Conservation (phyloP, 495 filamentous ascomycete genomes). For the Choiromyces venosus region DNA sequence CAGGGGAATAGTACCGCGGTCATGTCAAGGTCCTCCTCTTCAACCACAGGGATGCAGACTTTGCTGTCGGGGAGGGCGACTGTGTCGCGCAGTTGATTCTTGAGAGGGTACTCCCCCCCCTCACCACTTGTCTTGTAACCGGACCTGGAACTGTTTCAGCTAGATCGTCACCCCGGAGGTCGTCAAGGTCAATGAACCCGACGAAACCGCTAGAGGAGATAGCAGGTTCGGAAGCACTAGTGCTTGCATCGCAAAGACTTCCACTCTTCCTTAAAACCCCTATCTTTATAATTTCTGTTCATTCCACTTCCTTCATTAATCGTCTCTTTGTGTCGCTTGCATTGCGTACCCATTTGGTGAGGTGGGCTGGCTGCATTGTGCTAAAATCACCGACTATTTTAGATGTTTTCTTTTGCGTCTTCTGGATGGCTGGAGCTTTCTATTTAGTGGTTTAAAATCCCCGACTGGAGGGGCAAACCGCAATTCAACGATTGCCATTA, state of each 20-base stretch:
- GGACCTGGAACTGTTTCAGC: conserved; percentile 14
- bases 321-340: background rate
- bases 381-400: background rate
- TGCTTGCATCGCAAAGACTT: conserved; percentile 4
- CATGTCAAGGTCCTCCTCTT: conserved; percentile 90
- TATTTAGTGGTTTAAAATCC: too few species aligned
- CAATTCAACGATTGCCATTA: too few species aligned
- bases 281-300: background rate
- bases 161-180: conserved; percentile 88
- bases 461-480: too few species aligned
- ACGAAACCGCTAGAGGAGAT: conserved; percentile 81
- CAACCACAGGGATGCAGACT: conserved; percentile 81
- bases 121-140: background rate
- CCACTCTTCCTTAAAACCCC: background rate
- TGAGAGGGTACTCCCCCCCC: conserved; percentile 62
- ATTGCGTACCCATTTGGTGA: background rate
- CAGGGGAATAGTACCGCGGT: conserved; percentile 60
- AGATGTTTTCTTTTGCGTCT: background rate
- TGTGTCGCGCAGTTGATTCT: conserved; percentile 88
- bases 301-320: background rate
- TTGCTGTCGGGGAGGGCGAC: conserved; percentile 75
- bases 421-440: background rate
- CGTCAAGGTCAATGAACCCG: conserved; percentile 74
- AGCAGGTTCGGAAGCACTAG: conserved; percentile 96
- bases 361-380: background rate